Percentiles rank a stretch among this genome's conserved stretches.
These are phyloP conservation scores for Backusella circina DNA, from an alignment of 192 early-diverging fungal species.

Conservation along the genomic window DNA sequence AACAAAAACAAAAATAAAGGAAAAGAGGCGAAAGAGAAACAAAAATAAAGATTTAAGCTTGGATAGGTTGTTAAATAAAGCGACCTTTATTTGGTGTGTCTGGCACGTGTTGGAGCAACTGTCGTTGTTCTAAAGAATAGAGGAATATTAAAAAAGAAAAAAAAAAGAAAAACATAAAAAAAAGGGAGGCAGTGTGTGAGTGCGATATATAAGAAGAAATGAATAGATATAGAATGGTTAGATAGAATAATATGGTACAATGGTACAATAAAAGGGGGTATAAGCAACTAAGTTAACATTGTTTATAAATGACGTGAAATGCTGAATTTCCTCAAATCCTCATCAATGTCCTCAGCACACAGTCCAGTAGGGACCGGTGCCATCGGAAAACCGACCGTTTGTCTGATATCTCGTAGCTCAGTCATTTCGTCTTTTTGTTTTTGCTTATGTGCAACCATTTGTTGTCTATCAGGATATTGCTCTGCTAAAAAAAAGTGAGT, in stretches of 20 bases:
- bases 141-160: neutral
- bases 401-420: conserved; percentile 39
- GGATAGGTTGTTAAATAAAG: neutral
- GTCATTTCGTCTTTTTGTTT: conserved; percentile 29
- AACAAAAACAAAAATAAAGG: conserved; percentile 7
- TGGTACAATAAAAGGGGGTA: neutral
- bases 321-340: conserved; percentile 40
- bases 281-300: neutral
- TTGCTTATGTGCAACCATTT: conserved; percentile 35
- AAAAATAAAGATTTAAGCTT: neutral
- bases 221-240: neutral
- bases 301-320: conserved; percentile 27
- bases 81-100: conserved; percentile 2
- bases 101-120: neutral
- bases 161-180: neutral
- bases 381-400: conserved; percentile 41
- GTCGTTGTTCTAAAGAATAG: neutral
- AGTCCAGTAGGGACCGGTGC: conserved; percentile 23
- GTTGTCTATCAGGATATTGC: conserved; percentile 29
- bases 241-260: neutral
- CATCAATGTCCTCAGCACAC: conserved; percentile 33
- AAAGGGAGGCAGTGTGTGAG: neutral
- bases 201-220: neutral
- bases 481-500: neutral
- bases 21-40: neutral